These are phyloP conservation scores for Tarenaya hassleriana DNA, from an alignment of 345 rosid genomes.

Conservation along the genomic window DNA sequence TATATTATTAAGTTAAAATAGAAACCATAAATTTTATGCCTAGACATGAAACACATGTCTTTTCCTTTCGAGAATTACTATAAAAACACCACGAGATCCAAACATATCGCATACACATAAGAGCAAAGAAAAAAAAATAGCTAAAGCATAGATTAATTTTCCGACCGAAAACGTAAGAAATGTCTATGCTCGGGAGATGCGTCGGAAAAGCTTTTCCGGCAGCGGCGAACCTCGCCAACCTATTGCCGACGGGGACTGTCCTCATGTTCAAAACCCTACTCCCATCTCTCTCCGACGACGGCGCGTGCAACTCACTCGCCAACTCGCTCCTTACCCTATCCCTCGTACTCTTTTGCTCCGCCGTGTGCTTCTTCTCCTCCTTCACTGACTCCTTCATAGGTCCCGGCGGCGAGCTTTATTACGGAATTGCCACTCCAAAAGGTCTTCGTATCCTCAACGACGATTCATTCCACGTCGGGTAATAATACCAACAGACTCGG, in stretches of 20 bases:
- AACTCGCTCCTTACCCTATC: slow-evolving; percentile 34
- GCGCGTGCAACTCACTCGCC: slow-evolving; percentile 23
- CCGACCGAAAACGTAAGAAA: too few species aligned
- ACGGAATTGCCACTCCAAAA: slow-evolving; percentile 36
- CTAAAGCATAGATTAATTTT: too few species aligned
- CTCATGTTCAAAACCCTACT: slow-evolving; percentile 37
- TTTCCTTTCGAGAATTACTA: too few species aligned
- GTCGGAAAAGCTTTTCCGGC: slow-evolving; percentile 7
- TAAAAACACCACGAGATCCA: too few species aligned
- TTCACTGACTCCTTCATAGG: slow-evolving; percentile 47
- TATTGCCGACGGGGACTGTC: slow-evolving; percentile 51
- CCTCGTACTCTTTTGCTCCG: slow-evolving; percentile 24
- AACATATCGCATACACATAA: too few species aligned
- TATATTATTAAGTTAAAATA: too few species aligned
- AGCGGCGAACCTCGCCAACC: slow-evolving; percentile 47
- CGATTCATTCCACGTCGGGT: neutral
- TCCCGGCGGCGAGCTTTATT: slow-evolving; percentile 29
- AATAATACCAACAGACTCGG: too few species aligned
- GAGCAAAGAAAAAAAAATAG: too few species aligned
- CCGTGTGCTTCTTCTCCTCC: slow-evolving; percentile 39
- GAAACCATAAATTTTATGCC: too few species aligned
- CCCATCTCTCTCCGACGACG: slow-evolving; percentile 47
- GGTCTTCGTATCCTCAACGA: slow-evolving; percentile 37
- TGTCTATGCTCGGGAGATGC: too few species aligned
- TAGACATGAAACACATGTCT: too few species aligned